Percentiles rank a stretch among this genome's conserved stretches.
Conservation (phyloP, 495 filamentous ascomycete genomes). For the Haplographium delicatum region DNA sequence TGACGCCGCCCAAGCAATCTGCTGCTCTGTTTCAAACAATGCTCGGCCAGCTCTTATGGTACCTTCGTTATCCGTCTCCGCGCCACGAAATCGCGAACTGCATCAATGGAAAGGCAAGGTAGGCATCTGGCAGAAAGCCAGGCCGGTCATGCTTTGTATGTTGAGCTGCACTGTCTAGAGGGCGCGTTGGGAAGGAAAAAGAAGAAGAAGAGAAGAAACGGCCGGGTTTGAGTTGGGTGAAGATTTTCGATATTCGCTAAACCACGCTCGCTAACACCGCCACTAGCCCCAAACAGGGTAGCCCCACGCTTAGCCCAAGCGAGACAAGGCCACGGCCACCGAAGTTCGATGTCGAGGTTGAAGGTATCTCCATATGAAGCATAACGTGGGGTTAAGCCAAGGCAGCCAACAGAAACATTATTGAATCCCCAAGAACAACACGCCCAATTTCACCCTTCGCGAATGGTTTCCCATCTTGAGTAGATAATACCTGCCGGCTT, state of each 20-base stretch:
- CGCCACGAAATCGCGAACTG: slow-evolving; percentile 73
- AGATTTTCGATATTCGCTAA: slow-evolving; percentile 16
- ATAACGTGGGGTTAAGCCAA: slow-evolving; percentile 16
- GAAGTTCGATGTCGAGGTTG: slow-evolving; percentile 5
- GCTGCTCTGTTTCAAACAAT: slow-evolving; percentile 38
- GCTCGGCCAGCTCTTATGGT: slow-evolving; percentile 90
- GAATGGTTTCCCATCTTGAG: slow-evolving; percentile 15
- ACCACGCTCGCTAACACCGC: background rate
- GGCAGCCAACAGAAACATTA: too few species aligned
- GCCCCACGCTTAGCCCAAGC: background rate
- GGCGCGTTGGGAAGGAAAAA: slow-evolving; percentile 60
- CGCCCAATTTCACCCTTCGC: background rate
- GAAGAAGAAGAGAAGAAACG: slow-evolving; percentile 33
- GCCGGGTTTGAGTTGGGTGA: too few species aligned
- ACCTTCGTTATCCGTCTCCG: slow-evolving; percentile 68
- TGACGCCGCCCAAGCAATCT: slow-evolving; percentile 85
- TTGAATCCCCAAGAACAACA: background rate
- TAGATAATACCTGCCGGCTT: slow-evolving; percentile 3
- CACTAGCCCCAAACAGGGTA: slow-evolving; percentile 9
- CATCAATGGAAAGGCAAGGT: slow-evolving; percentile 57
- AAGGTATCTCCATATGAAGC: background rate
- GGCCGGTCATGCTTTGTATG: slow-evolving; percentile 48
- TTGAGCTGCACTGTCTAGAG: slow-evolving; percentile 85
- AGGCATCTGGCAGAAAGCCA: slow-evolving; percentile 66
- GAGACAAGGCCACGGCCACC: slow-evolving; percentile 9